Base-by-base conservation (phyloP, 2,329 filamentous ascomycete genomes). In the Aureobasidium sp. region DNA sequence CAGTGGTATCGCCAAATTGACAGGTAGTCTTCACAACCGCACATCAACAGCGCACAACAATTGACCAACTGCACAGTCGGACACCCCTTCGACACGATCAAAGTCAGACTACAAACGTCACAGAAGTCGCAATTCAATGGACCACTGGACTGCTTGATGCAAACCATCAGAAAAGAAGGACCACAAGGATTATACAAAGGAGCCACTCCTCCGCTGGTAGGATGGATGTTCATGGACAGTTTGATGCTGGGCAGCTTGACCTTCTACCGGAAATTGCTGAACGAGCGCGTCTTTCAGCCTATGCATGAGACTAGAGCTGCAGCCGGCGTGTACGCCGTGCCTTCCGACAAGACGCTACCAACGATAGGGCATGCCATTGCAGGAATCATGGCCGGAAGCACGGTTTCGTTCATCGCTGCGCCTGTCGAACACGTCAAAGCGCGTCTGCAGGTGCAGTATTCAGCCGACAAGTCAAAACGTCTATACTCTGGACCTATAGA, bases 211-310 rank as follows among this genome's bases (percentile, higher is more conserved):
- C 94, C 94, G 58, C 80, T 97, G 53, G 85, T 97, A 57, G 94
- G 94, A 69, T 97, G 94, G 94, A 96, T 97, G 89, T 90, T 95
- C 71, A 97, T 97, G 93, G 94, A 99, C 78, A 86, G 82, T 61
- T 74, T 88, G 78, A 96, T 97, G 92, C 83, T 97, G 37, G 94
- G 94, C 46, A 95, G 90, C 20, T 80, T 99, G 67, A 96, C 89
- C 27, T 83, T 96, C 55, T 97, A 97, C 78, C 89, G 93, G 41
- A 87, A 90, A 52, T 75, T 97, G 50, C 79, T 97, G 17, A 87
- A 89, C 66, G 87, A 94, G 70, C 83, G 91, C 68, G 77, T 97
- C 69, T 97, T 94, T 77, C 71, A 82, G 81, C 67, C 84, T 78
- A 63, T 70, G 32, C 50, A 57, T 15, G 66, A 67, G 53, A 66